phyloP scores from a whole-genome alignment of 768 basidiomycete species.

The Lentinula guzmanii region DNA sequence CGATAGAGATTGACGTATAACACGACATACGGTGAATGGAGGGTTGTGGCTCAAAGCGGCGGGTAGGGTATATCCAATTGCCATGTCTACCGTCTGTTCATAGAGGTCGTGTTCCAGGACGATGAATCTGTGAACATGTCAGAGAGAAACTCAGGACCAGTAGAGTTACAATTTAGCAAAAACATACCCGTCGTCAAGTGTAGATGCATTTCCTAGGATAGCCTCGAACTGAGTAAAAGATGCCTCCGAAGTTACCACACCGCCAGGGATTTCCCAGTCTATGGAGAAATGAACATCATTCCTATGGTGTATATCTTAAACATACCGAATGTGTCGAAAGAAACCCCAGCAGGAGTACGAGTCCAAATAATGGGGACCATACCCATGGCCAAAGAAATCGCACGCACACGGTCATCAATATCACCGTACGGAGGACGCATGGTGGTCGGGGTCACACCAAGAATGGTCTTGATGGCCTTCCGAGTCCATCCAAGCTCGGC shows the following conservation, averaged over 20 bases:
- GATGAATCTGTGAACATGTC: slow-evolving; percentile 54
- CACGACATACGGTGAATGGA: slow-evolving; percentile 48
- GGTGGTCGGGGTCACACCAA: slow-evolving; percentile 71
- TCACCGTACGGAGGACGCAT: slow-evolving; percentile 85
- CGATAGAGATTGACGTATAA: not conserved
- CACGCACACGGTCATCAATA: slow-evolving; percentile 91
- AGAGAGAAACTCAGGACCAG: not conserved
- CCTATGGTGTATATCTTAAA: not conserved
- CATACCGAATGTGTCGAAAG: slow-evolving; percentile 72
- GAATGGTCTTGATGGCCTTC: slow-evolving; percentile 69
- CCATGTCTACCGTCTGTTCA: slow-evolving; percentile 82
- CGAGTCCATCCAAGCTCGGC: slow-evolving; percentile 94
- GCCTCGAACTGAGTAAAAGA: slow-evolving; percentile 64
- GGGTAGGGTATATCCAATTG: slow-evolving; percentile 80
- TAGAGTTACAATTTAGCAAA: not conserved
- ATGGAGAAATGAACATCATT: not conserved
- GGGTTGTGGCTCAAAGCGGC: slow-evolving; percentile 65
- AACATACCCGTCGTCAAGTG: slow-evolving; percentile 51
- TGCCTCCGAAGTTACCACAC: slow-evolving; percentile 57
- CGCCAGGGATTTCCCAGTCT: slow-evolving; percentile 89
- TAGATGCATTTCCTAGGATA: slow-evolving; percentile 67
- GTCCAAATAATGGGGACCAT: slow-evolving; percentile 92
- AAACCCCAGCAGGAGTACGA: slow-evolving; percentile 38
- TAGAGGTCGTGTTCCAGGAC: slow-evolving; percentile 87
- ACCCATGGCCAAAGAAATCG: slow-evolving; percentile 87